These are phyloP conservation scores for Polyporus tsugae DNA, from an alignment of 1,284 basidiomycete species.

Conservation along the genomic window DNA sequence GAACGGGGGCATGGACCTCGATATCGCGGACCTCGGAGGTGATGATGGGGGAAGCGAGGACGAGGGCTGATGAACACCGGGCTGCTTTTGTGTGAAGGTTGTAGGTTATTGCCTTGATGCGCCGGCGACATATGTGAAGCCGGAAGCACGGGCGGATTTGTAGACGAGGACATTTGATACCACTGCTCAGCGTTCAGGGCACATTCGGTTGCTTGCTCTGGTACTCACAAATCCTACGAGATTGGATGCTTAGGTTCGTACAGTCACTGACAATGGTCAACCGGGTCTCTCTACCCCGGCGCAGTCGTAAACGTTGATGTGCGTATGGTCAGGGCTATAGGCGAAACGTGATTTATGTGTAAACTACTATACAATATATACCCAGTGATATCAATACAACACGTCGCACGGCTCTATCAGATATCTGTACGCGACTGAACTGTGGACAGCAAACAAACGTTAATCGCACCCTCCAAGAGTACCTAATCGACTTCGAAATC, in stretches of 20 bases:
- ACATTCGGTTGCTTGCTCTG: neutral
- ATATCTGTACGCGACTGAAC: neutral
- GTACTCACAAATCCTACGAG: neutral
- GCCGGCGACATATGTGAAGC: neutral
- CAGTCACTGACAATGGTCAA: neutral
- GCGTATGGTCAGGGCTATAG: neutral
- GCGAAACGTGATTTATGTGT: constrained; percentile 4
- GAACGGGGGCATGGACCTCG: constrained; percentile 68
- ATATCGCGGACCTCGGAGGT: constrained; percentile 55
- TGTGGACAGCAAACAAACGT: neutral
- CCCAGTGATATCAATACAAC: constrained; percentile 28
- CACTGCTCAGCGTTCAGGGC: neutral
- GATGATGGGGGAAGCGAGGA: constrained; percentile 37
- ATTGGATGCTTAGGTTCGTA: neutral
- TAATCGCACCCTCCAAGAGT: neutral
- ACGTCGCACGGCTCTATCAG: neutral
- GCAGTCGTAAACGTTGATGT: neutral
- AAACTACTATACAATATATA: constrained; percentile 29
- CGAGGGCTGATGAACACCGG: constrained; percentile 21
- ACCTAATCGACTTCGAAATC: neutral
- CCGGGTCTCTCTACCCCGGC: neutral
- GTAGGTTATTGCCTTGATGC: neutral
- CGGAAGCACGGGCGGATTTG: neutral
- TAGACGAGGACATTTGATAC: neutral
- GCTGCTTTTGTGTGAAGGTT: neutral